Conservation (phyloP, 2,329 filamentous ascomycete species). For the Trichoderma sp. region DNA sequence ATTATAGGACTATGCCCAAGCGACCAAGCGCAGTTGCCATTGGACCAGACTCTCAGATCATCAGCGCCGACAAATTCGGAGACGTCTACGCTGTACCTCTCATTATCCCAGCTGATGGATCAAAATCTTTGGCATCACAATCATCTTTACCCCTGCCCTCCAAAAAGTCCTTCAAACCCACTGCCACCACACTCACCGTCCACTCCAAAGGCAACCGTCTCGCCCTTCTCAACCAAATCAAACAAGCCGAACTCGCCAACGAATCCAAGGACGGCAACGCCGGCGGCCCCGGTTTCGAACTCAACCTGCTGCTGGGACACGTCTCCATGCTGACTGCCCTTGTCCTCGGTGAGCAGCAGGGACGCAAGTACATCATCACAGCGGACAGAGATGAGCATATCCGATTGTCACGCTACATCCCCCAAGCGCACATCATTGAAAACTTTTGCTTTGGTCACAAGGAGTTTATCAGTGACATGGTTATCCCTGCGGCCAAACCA, state of each 20-base stretch:
- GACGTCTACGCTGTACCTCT: conserved; percentile 90
- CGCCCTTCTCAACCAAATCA: conserved; percentile 59
- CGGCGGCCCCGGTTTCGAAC: conserved; percentile 60
- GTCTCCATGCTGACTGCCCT: conserved; percentile 91
- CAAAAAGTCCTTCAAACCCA: conserved; percentile 42
- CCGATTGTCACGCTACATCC: conserved; percentile 75
- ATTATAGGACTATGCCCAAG: conserved; percentile 77
- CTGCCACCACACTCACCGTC: conserved; percentile 59
- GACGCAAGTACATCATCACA: conserved; percentile 52
- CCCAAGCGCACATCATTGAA: conserved; percentile 86
- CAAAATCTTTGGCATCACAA: conserved; percentile 19
- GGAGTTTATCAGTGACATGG: conserved; percentile 78
- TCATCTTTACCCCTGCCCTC: conserved; percentile 22
- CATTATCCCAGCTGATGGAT: conserved; percentile 23
- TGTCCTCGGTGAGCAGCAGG: conserved; percentile 47
- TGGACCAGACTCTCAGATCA: conserved; percentile 68
- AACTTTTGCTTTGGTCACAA: conserved; percentile 84
- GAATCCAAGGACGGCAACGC: conserved; percentile 30
- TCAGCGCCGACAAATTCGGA: conserved; percentile 92
- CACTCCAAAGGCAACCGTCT: conserved; percentile 63
- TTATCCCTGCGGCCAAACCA: conserved; percentile 55
- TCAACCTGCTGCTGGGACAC: conserved; percentile 81
- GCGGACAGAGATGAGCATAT: conserved; percentile 70
- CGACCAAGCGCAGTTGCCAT: conserved; percentile 75
- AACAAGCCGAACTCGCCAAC: conserved; percentile 39